Evolutionary conservation across 352 stramenopile genomes (phyloP).

Genomic region (Globisporangium nunn): DNA sequence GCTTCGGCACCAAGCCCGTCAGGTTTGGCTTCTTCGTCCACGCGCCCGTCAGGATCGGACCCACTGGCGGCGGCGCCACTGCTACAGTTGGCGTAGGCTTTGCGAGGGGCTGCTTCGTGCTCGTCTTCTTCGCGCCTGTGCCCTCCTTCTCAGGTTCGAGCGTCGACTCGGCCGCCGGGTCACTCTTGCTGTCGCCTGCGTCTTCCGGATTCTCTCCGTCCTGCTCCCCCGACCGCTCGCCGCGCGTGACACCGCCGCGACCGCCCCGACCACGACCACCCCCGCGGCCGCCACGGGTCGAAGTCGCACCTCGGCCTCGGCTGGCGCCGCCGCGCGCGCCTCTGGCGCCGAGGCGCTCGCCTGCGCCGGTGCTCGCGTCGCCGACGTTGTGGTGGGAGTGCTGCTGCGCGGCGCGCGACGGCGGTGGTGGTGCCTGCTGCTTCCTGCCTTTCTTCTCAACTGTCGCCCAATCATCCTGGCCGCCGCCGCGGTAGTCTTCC

Average conservation of each 20-base stretch:
- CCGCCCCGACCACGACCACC: conserved; percentile 32
- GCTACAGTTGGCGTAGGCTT: conserved; percentile 21
- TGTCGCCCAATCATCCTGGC: conserved; percentile 63
- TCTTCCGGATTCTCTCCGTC: conserved; percentile 40
- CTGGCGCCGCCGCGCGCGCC: conserved; percentile 29
- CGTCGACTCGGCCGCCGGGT: conserved; percentile 7
- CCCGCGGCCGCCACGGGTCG: conserved; percentile 43
- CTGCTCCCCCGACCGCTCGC: conserved; percentile 13
- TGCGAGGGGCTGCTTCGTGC: conserved; percentile 25
- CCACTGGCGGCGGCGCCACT: conserved; percentile 36
- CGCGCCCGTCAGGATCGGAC: conserved; percentile 52
- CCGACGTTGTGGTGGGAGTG: conserved; percentile 27
- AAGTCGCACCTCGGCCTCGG: conserved; percentile 38
- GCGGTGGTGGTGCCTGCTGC: conserved; percentile 9
- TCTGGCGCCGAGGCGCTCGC: conserved; percentile 28
- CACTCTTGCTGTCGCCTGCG: conserved; percentile 27
- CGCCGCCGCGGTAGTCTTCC: conserved; percentile 66
- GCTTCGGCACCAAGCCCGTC: conserved; percentile 20
- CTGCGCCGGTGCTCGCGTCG: conserved; percentile 6
- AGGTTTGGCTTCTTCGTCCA: conserved; percentile 76
- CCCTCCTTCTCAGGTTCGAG: conserved; percentile 8
- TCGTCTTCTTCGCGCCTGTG: conserved; percentile 29
- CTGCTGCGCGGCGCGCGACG: conserved; percentile 15
- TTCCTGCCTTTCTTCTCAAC: conserved; percentile 81
- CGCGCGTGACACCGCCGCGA: conserved; percentile 23